phyloP scores from a whole-genome alignment of 805 yeast genomes.

The Wickerhamomyces alni region DNA sequence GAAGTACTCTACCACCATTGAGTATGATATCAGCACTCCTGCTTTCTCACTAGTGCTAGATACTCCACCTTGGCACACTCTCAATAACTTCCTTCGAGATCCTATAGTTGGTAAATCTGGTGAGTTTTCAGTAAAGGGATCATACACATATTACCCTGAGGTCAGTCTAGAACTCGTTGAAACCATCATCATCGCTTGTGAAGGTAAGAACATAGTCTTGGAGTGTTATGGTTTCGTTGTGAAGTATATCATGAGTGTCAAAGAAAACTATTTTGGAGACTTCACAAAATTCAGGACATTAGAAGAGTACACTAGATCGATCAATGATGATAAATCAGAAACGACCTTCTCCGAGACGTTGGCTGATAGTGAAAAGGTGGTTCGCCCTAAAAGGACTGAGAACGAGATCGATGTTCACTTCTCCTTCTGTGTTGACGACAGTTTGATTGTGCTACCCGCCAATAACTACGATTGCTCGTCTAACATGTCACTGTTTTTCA shows the following conservation, averaged over 20 bases:
- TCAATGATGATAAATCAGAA: neutral
- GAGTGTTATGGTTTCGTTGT: conserved; percentile 76
- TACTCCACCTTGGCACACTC: conserved; percentile 92
- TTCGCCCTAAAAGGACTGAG: conserved; percentile 36
- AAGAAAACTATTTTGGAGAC: conserved; percentile 91
- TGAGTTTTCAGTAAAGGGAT: conserved; percentile 56
- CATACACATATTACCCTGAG: conserved; percentile 53
- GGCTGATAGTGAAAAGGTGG: neutral
- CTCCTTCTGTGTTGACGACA: conserved; percentile 62
- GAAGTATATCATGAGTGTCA: conserved; percentile 65
- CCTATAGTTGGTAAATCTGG: conserved; percentile 61
- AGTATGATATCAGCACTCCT: conserved; percentile 49
- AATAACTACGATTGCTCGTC: conserved; percentile 60
- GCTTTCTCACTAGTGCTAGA: conserved; percentile 56
- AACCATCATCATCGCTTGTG: conserved; percentile 56
- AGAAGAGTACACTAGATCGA: conserved; percentile 59
- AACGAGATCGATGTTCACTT: conserved; percentile 79
- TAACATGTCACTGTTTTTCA: conserved; percentile 57
- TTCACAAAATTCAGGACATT: conserved; percentile 75
- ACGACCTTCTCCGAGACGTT: too few relatives aligned
- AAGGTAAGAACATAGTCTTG: conserved; percentile 61
- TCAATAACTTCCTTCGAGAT: conserved; percentile 61
- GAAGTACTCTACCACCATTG: conserved; percentile 44
- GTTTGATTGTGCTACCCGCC: conserved; percentile 68
- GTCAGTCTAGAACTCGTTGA: conserved; percentile 67